These are phyloP conservation scores for Pholiota conissans DNA, from an alignment of 768 basidiomycete genomes.

Conservation along the genomic window DNA sequence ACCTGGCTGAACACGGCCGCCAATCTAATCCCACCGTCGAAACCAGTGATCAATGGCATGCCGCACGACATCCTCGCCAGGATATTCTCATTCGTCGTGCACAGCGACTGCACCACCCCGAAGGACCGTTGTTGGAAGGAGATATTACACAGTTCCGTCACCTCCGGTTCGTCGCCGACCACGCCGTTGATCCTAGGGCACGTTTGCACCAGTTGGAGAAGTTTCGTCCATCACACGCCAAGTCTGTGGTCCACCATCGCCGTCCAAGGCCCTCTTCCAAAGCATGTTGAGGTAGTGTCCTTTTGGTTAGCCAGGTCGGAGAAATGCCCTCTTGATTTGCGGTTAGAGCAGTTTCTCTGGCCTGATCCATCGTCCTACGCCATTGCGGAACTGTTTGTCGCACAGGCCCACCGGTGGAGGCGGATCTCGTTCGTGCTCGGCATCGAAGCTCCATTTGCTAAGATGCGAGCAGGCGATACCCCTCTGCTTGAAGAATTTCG, in stretches of 20 bases:
- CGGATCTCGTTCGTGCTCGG: conserved; percentile 5
- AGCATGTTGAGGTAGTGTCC: conserved; percentile 3
- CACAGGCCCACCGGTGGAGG: conserved; percentile 10
- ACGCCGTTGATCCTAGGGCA: conserved; percentile 9
- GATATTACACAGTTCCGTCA: conserved; percentile 4
- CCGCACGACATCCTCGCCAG: conserved; percentile 10
- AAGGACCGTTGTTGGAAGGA: conserved; percentile 1
- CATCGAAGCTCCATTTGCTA: conserved; percentile 4
- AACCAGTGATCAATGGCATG: conserved; percentile 6
- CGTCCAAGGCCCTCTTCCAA: conserved; percentile 3
- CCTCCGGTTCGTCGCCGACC: conserved; percentile 15
- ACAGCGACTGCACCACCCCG: conserved; percentile 10
- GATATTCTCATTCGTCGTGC: conserved; percentile 14
- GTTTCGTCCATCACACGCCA: conserved; percentile 5
- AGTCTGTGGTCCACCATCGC: conserved; percentile 15
- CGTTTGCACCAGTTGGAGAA: conserved; percentile 8
- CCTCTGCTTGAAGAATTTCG: conserved; percentile 11
- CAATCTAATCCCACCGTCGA: conserved; percentile 4
- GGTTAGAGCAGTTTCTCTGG: conserved; percentile 10
- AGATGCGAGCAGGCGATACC: neutral
- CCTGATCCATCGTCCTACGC: conserved; percentile 12
- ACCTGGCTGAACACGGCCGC: conserved; percentile 11
- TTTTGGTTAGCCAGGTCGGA: conserved; percentile 7
- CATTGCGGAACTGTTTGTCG: conserved; percentile 9
- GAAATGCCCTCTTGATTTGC: conserved; percentile 9